Evolutionary conservation across 2,329 filamentous ascomycete species (phyloP), one percentile per base, ranked within the genome.

Genomic region (Colletotrichum horii): DNA sequence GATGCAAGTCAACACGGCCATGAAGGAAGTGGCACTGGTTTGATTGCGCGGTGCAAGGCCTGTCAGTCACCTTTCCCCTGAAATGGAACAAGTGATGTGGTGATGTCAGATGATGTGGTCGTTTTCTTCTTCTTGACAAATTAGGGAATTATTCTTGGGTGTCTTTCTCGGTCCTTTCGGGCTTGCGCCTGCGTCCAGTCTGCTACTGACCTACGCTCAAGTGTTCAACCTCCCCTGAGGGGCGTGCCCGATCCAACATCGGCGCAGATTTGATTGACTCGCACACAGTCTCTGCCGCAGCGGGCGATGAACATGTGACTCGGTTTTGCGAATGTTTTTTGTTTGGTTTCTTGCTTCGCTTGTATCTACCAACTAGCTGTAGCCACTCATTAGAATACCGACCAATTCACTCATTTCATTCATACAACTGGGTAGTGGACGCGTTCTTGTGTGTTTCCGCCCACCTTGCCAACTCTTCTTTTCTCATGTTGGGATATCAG

Each of bases 1-100:
- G 70, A 64, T 76, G 64, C 84, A 84, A 79, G 78, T 82, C 67
- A 80, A 80, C 70, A 78, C 77, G 66, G 79, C 79, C 72, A 79
- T 82, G 66, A 83, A 79, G 79, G 78, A 76, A 65, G 65, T 61
- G 34, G 65, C 30, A 6, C 43, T 58, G 64, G 43, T 48, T 22
- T 76, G 65, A 74, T 38, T 28, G 5, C 24, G 11, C 26, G 22
- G 30, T 36, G 69, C 52, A 36, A 28, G 58, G 55, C 55, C 43
- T 65, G 74, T 69, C 58, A 60, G 74, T 62, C 68, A 72, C 48
- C 52, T 62, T 62, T 62, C 32, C 43, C 61, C 30, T 43, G 66
- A 48, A 22, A 32, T 36, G 64, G 68, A 67, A 67, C 8, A 28
- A 52, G 43, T 70, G 65, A 70, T 30, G 36, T 66, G 66, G 34